Percentiles rank a stretch among this genome's conserved stretches.
These are phyloP conservation scores for Capsicum baccatum DNA, from an alignment of 257 asterid genomes.

Conservation along the genomic window DNA sequence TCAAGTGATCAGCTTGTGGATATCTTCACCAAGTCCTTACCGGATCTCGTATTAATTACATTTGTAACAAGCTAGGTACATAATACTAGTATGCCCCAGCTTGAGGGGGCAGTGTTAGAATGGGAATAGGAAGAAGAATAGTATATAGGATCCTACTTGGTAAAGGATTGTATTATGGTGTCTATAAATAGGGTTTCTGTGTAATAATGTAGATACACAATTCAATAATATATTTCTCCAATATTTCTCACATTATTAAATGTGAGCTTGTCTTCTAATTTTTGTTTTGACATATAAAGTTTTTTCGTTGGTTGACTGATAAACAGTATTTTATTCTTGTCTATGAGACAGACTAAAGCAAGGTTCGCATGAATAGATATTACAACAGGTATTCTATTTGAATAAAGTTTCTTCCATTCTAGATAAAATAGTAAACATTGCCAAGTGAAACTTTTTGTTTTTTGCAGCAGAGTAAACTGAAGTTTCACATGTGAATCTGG, in stretches of 20 bases:
- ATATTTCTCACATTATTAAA: not conserved
- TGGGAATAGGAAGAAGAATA: no score
- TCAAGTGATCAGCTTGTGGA: no score
- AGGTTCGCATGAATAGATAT: not conserved
- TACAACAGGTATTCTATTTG: not conserved
- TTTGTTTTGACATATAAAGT: not conserved
- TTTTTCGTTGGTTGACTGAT: not conserved
- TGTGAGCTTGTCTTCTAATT: not conserved
- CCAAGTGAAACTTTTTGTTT: not conserved
- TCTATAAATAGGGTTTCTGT: no score
- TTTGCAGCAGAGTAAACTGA: constrained; percentile 17
- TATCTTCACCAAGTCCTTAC: no score
- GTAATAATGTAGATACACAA: no score
- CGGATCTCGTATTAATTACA: no score
- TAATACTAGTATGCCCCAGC: no score
- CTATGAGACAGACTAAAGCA: not conserved
- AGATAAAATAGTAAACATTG: constrained; percentile 17
- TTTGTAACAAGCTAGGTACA: no score
- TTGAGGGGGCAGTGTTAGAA: no score
- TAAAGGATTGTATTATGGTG: no score
- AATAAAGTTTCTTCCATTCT: constrained; percentile 16
- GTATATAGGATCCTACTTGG: no score
- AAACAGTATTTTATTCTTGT: not conserved
- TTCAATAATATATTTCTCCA: no score
- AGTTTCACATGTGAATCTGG: constrained; percentile 1